Evolutionary conservation across 2,329 filamentous ascomycete species (phyloP).

Genomic region (Neonectria hederae): DNA sequence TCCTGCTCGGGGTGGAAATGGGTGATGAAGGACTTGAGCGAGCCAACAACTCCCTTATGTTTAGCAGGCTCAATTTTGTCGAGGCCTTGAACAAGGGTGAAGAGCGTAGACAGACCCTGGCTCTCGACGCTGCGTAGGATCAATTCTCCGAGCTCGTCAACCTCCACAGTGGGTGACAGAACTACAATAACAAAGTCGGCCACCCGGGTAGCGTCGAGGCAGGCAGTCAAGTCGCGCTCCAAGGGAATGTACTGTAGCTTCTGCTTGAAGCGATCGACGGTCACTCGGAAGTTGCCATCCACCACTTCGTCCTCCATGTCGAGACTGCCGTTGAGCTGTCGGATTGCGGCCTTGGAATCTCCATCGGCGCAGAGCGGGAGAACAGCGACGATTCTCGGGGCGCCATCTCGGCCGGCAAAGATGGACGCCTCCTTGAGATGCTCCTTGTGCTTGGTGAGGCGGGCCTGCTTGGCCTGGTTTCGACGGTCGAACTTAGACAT

Average conservation of each 20-base stretch:
- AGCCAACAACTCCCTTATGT: constrained; percentile 79
- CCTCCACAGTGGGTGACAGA: constrained; percentile 82
- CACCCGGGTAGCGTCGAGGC: constrained; percentile 84
- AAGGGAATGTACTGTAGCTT: constrained; percentile 86
- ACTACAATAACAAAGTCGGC: constrained; percentile 93
- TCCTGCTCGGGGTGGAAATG: constrained; percentile 95
- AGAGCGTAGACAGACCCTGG: constrained; percentile 93
- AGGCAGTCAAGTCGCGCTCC: constrained; percentile 76
- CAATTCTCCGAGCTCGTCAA: constrained; percentile 84
- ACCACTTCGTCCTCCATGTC: constrained; percentile 76
- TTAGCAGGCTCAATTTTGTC: constrained; percentile 83
- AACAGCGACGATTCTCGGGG: constrained; percentile 87
- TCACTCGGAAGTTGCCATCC: constrained; percentile 69
- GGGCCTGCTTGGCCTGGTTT: constrained; percentile 93
- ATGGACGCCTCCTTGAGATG: constrained; percentile 81
- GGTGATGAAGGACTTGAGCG: constrained; percentile 89
- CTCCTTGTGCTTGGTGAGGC: constrained; percentile 83
- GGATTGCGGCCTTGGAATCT: constrained; percentile 73
- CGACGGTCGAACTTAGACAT: constrained; percentile 97
- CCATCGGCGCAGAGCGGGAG: constrained; percentile 82
- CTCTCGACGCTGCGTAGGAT: constrained; percentile 89
- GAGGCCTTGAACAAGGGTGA: constrained; percentile 83
- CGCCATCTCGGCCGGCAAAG: constrained; percentile 87
- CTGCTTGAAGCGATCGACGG: constrained; percentile 93
- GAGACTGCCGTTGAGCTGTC: constrained; percentile 78